phyloP scores from a whole-genome alignment of 768 basidiomycete genomes.

The Lactarius evosmus region DNA sequence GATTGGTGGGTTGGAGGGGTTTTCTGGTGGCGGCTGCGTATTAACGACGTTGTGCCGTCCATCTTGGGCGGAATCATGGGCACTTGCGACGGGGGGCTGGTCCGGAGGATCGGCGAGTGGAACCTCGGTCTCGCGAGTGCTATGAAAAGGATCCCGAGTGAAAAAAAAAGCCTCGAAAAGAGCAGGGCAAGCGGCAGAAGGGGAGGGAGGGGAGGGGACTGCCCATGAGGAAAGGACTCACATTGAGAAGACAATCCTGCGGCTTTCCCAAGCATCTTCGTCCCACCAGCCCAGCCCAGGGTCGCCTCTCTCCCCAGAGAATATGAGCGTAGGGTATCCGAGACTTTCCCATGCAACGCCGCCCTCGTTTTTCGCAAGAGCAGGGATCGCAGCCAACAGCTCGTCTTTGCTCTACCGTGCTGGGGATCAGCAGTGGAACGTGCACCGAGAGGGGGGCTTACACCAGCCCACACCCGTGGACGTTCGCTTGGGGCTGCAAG shows the following conservation, averaged over 20 bases:
- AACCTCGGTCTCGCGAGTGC: constrained; percentile 15
- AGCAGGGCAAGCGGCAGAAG: not conserved
- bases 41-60: not conserved
- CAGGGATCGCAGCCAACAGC: constrained; percentile 18
- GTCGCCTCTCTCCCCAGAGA: constrained; percentile 7
- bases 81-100: no score
- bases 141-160: not conserved
- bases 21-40: not conserved
- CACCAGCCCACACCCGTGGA: constrained; percentile 23
- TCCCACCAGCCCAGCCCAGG: constrained; percentile 20
- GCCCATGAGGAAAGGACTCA: not conserved
- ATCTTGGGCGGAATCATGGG: not conserved
- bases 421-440: not conserved
- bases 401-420: constrained; percentile 14
- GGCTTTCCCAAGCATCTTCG: constrained; percentile 22
- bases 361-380: constrained; percentile 8
- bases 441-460: not conserved
- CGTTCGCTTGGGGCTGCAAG: not conserved
- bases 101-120: not conserved
- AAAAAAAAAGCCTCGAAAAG: not conserved
- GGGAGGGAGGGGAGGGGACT: not conserved
- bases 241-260: constrained; percentile 23
- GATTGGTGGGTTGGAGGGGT: not conserved
- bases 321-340: constrained; percentile 11
- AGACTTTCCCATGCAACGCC: constrained; percentile 12